Conservation (phyloP, 768 basidiomycete genomes). For the Tulasnella sp. region DNA sequence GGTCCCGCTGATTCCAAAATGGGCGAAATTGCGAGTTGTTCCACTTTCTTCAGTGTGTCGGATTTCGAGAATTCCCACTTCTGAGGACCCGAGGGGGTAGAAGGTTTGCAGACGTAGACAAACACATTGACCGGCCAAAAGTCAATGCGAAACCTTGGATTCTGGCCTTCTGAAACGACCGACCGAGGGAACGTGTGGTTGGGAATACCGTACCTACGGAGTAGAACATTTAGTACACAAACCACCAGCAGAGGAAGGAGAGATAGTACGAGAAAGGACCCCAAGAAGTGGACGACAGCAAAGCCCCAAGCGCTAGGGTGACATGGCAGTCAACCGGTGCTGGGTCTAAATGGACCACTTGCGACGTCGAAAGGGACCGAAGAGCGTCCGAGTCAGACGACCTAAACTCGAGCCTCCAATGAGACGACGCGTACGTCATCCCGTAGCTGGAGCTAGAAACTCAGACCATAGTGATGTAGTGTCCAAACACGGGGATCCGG, state of each 20-base stretch:
- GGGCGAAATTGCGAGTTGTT: constrained; percentile 21
- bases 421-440: too few relatives aligned
- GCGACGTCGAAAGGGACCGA: too few relatives aligned
- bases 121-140: constrained; percentile 55
- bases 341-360: too few relatives aligned
- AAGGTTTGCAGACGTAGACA: constrained; percentile 29
- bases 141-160: constrained; percentile 47
- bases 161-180: constrained; percentile 48
- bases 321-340: too few relatives aligned
- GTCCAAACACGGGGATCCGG: too few relatives aligned
- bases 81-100: constrained; percentile 24
- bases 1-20: neutral
- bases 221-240: neutral
- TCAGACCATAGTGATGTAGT: too few relatives aligned
- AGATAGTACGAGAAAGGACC: too few relatives aligned
- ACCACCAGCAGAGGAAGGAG: constrained; percentile 1
- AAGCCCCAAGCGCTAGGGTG: too few relatives aligned
- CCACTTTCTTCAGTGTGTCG: constrained; percentile 36
- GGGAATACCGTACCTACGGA: constrained; percentile 59
- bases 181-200: constrained; percentile 46
- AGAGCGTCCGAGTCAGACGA: too few relatives aligned
- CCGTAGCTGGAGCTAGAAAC: too few relatives aligned
- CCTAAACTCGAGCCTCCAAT: too few relatives aligned
- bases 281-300: too few relatives aligned
- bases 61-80: constrained; percentile 40